Percentiles rank a stretch among this genome's conserved stretches.
phyloP scores from a whole-genome alignment of 306 rosid species.

The Hippophae tibetana region DNA sequence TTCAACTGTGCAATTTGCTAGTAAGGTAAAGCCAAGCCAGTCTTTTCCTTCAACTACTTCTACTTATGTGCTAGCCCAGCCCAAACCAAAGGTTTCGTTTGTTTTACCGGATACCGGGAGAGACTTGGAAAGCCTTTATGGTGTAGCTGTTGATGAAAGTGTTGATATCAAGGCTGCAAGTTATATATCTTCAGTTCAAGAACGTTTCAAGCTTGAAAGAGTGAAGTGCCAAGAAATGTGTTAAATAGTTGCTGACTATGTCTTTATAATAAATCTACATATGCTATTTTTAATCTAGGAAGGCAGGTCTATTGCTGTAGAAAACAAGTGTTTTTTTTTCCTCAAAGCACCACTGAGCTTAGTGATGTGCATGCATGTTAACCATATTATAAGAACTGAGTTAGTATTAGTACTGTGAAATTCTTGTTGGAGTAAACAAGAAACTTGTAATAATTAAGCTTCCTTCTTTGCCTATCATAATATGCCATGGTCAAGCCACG shows the following conservation, averaged over 20 bases:
- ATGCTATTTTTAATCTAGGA: no score
- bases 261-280: no score
- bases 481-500: no score
- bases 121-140: slow-evolving; percentile 24
- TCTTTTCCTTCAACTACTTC: slow-evolving; percentile 36
- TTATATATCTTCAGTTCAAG: slow-evolving; percentile 55
- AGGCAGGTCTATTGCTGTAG: no score
- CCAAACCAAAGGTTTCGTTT: slow-evolving; percentile 36
- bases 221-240: slow-evolving; percentile 6
- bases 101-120: slow-evolving; percentile 17
- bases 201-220: slow-evolving; percentile 51
- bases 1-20: slow-evolving; percentile 28
- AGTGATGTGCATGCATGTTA: no score
- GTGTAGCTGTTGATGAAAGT: slow-evolving; percentile 43
- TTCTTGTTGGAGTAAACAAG: no score
- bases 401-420: no score
- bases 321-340: no score
- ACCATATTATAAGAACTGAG: no score
- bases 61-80: slow-evolving; percentile 26
- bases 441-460: no score
- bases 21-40: slow-evolving; percentile 39
- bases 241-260: not conserved
- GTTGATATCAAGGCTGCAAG: slow-evolving; percentile 55
- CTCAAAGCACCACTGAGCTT: no score
- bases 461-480: no score